Evolutionary conservation across 2,329 filamentous ascomycete species (phyloP).

Genomic region (Pseudocercospora fuligena): DNA sequence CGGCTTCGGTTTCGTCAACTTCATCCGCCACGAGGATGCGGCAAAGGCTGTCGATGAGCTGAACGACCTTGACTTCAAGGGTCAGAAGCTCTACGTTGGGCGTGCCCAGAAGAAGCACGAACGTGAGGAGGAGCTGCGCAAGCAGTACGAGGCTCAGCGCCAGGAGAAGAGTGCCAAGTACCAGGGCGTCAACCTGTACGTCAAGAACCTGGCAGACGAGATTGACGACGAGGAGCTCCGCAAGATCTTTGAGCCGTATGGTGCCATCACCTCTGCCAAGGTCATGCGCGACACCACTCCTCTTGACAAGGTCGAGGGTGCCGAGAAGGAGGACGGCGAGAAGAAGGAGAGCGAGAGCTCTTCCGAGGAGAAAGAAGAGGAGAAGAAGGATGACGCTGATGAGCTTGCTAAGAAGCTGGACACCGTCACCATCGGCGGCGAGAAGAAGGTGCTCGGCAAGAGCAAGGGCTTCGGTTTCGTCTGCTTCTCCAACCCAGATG

Average conservation of each 20-base stretch:
- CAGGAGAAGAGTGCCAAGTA: slow-evolving; percentile 99
- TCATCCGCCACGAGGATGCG: slow-evolving; percentile 86
- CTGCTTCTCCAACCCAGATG: slow-evolving; percentile 99
- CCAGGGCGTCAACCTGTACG: slow-evolving; percentile 98
- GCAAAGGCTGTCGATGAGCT: slow-evolving; percentile 86
- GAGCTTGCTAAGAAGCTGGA: slow-evolving; percentile 56
- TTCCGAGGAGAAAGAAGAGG: slow-evolving; percentile 60
- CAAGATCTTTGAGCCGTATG: slow-evolving; percentile 87
- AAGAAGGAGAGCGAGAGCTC: slow-evolving; percentile 55
- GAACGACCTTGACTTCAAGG: slow-evolving; percentile 88
- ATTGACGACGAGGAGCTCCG: slow-evolving; percentile 98
- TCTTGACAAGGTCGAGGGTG: slow-evolving; percentile 51
- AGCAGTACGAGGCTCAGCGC: slow-evolving; percentile 96
- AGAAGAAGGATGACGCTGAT: slow-evolving; percentile 60
- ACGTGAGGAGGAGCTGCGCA: slow-evolving; percentile 98
- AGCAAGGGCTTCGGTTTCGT: slow-evolving; percentile 99
- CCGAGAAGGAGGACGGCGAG: slow-evolving; percentile 53
- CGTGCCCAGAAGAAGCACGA: slow-evolving; percentile 99
- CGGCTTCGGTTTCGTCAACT: slow-evolving; percentile 96
- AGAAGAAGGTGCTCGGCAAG: slow-evolving; percentile 80
- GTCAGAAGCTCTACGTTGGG: slow-evolving; percentile 95
- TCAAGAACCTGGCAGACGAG: slow-evolving; percentile 98
- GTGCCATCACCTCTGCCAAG: slow-evolving; percentile 97
- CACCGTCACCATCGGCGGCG: slow-evolving; percentile 60
- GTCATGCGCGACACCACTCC: slow-evolving; percentile 87